Percentiles rank a stretch among this genome's conserved stretches.
Evolutionary conservation across 495 filamentous ascomycete genomes (phyloP).

Genomic region (Tuber calosporum): DNA sequence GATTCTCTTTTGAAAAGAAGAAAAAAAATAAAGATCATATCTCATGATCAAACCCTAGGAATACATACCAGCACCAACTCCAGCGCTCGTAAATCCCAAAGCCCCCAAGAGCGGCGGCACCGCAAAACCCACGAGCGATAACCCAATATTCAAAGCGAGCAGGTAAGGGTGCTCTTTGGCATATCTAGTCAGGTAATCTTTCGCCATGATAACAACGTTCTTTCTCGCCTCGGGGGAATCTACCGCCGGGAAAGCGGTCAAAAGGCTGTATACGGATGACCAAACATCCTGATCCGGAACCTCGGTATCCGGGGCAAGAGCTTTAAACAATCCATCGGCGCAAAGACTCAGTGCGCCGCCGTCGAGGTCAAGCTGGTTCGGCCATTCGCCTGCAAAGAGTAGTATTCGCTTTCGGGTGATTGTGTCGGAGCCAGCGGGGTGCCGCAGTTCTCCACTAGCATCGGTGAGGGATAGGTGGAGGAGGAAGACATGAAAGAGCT

Average conservation of each 20-base stretch:
- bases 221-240: background rate
- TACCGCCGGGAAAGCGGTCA: background rate
- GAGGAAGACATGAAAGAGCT: slow-evolving; percentile 3
- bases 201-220: background rate
- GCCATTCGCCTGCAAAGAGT: background rate
- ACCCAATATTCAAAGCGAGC: background rate
- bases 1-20: background rate
- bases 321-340: background rate
- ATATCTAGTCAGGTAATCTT: background rate
- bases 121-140: background rate
- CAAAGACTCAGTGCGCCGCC: background rate
- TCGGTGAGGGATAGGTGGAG: background rate
- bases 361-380: background rate
- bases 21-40: background rate
- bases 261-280: background rate
- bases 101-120: background rate
- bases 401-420: background rate
- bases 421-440: background rate
- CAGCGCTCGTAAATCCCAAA: background rate
- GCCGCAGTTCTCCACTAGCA: background rate
- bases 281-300: background rate
- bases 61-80: background rate
- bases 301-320: background rate
- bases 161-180: background rate
- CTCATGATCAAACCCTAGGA: background rate